Percentiles rank a stretch among this genome's conserved stretches.
Conservation (phyloP, 2,329 filamentous ascomycete species). For the Knufia fluminis region DNA sequence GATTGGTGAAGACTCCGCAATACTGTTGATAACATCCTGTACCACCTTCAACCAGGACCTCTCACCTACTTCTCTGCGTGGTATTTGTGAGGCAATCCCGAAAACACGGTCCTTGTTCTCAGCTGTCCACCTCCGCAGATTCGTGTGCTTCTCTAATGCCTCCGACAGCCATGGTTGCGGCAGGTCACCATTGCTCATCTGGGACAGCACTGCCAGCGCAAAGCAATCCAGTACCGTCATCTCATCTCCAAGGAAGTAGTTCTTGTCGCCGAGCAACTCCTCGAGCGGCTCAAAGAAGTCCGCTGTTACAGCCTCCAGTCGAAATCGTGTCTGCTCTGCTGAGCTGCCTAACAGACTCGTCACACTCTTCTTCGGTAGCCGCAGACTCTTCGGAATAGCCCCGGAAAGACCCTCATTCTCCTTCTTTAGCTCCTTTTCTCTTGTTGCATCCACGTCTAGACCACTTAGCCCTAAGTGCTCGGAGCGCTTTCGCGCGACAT, state of each 20-base stretch:
- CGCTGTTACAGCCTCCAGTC: conserved; percentile 61
- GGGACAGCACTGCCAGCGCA: conserved; percentile 65
- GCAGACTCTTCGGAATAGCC: conserved; percentile 39
- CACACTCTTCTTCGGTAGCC: conserved; percentile 50
- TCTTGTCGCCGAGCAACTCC: conserved; percentile 48
- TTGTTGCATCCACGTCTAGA: conserved; percentile 51
- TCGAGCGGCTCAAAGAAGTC: conserved; percentile 64
- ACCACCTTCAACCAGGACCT: conserved; percentile 5
- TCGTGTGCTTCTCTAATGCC: conserved; percentile 44
- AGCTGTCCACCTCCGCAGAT: conserved; percentile 37
- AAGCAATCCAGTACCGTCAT: conserved; percentile 67
- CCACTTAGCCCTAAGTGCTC: conserved; percentile 60
- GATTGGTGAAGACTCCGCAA: conserved; percentile 10
- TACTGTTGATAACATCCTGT: conserved; percentile 9
- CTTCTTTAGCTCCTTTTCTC: conserved; percentile 28
- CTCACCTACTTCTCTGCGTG: conserved; percentile 14
- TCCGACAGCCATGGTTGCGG: conserved; percentile 55
- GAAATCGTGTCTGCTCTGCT: conserved; percentile 64
- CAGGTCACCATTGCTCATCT: conserved; percentile 58
- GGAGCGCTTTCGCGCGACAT: conserved; percentile 60
- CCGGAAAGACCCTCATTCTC: conserved; percentile 28
- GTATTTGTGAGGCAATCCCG: conserved; percentile 24
- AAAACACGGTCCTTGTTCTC: conserved; percentile 32
- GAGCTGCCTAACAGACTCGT: conserved; percentile 54
- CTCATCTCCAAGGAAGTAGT: conserved; percentile 43